These are phyloP conservation scores for Iris macrosiphon DNA, from an alignment of 106 monocot genomes.

Conservation along the genomic window DNA sequence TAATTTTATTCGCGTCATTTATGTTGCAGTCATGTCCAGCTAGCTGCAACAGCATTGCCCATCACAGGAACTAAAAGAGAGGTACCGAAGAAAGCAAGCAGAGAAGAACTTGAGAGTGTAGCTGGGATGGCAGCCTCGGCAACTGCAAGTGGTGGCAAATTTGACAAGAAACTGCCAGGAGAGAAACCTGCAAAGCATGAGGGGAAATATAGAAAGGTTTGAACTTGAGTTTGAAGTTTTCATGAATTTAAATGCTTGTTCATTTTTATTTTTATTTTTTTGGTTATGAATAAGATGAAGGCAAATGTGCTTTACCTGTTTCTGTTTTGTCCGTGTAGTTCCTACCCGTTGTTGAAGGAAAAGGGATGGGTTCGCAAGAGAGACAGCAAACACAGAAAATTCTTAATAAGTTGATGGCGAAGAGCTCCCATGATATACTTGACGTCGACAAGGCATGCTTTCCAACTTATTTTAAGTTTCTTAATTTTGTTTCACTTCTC, in stretches of 20 bases:
- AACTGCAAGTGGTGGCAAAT: constrained; percentile 67
- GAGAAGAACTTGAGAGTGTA: constrained; percentile 60
- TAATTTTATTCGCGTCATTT: too few species aligned
- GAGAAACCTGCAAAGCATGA: constrained; percentile 64
- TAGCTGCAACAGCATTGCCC: constrained; percentile 66
- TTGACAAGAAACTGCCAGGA: constrained; percentile 65
- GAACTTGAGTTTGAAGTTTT: not conserved
- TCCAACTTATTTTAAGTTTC: not conserved
- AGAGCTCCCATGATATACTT: constrained; percentile 48
- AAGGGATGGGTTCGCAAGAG: constrained; percentile 58
- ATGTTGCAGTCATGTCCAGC: constrained; percentile 57
- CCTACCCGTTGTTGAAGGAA: constrained; percentile 68
- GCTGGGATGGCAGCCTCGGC: constrained; percentile 57
- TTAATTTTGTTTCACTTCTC: too few species aligned
- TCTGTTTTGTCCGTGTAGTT: constrained; percentile 29
- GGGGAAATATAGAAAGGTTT: constrained; percentile 59
- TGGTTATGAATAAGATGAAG: not conserved
- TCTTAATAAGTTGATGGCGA: constrained; percentile 48
- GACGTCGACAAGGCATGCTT: constrained; percentile 66
- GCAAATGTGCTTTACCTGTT: not conserved
- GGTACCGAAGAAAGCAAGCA: constrained; percentile 66
- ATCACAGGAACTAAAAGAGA: constrained; percentile 55
- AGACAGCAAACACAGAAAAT: constrained; percentile 69
- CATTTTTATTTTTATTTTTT: not conserved
- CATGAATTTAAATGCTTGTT: not conserved